phyloP scores from a whole-genome alignment of 768 basidiomycete species.

The Lentinula aciculospora region DNA sequence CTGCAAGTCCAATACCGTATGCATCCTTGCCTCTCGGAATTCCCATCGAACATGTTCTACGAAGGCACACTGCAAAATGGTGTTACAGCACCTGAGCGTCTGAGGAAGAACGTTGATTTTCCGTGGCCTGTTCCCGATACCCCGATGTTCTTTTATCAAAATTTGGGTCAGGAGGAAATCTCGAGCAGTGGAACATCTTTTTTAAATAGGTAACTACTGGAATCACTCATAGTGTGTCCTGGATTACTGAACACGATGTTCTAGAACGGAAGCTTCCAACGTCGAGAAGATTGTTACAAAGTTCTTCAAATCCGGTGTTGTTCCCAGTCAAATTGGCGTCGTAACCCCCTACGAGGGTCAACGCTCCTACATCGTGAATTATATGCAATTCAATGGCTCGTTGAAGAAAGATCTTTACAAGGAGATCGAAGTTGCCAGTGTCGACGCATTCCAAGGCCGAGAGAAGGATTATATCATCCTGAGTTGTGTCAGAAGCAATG shows the following conservation, averaged over 20 bases:
- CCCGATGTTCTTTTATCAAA: slow-evolving; percentile 99
- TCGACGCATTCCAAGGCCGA: slow-evolving; percentile 98
- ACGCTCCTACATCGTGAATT: slow-evolving; percentile 96
- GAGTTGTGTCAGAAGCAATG: slow-evolving; percentile 96
- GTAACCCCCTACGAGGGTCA: slow-evolving; percentile 99
- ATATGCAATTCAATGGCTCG: slow-evolving; percentile 99
- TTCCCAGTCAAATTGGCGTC: slow-evolving; percentile 93
- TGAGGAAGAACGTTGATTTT: slow-evolving; percentile 98
- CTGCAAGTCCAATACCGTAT: slow-evolving; percentile 99
- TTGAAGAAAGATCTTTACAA: slow-evolving; percentile 99
- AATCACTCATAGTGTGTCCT: slow-evolving; percentile 5
- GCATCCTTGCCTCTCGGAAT: slow-evolving; percentile 99
- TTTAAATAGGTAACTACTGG: slow-evolving; percentile 67
- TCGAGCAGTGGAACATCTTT: slow-evolving; percentile 98
- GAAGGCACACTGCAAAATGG: slow-evolving; percentile 98
- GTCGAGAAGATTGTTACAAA: slow-evolving; percentile 99
- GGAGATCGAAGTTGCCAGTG: slow-evolving; percentile 98
- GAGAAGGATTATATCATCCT: slow-evolving; percentile 99
- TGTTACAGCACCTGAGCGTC: slow-evolving; percentile 94
- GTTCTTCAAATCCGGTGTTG: slow-evolving; percentile 98
- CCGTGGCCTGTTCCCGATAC: slow-evolving; percentile 97
- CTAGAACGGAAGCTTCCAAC: slow-evolving; percentile 94
- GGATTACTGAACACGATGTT: neutral
- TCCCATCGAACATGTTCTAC: slow-evolving; percentile 99
- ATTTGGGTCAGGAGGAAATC: slow-evolving; percentile 97